Evolutionary conservation across 768 basidiomycete species (phyloP).

Genomic region (Suillus ampliporus): DNA sequence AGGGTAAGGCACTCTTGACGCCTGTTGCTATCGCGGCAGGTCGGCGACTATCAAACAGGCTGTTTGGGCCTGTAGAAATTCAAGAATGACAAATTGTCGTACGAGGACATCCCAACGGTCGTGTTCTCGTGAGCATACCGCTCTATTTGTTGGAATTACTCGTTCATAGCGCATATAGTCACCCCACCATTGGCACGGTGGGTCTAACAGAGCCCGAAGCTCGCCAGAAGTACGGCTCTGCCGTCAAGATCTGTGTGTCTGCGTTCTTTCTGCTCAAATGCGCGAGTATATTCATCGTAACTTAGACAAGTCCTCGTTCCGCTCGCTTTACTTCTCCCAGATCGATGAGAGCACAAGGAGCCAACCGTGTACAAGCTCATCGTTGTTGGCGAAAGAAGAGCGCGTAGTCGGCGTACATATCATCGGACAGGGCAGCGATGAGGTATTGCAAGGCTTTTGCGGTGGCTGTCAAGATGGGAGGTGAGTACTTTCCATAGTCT

Average conservation of each 20-base stretch:
- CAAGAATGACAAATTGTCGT: slow-evolving; percentile 87
- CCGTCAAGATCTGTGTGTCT: slow-evolving; percentile 87
- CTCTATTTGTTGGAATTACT: slow-evolving; percentile 8
- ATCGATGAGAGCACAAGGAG: slow-evolving; percentile 90
- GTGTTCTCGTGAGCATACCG: slow-evolving; percentile 85
- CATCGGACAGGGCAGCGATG: slow-evolving; percentile 91
- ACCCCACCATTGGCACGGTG: slow-evolving; percentile 94
- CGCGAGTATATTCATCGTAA: slow-evolving; percentile 4
- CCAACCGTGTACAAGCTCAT: slow-evolving; percentile 95
- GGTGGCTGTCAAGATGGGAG: slow-evolving; percentile 97
- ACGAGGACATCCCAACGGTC: slow-evolving; percentile 91
- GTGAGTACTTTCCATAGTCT: slow-evolving; percentile 37
- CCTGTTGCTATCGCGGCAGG: slow-evolving; percentile 99
- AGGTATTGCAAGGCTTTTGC: slow-evolving; percentile 95
- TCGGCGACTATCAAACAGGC: slow-evolving; percentile 82
- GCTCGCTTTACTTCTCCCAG: slow-evolving; percentile 92
- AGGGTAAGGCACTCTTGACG: slow-evolving; percentile 90
- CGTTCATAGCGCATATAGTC: slow-evolving; percentile 50
- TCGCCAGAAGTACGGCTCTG: slow-evolving; percentile 82
- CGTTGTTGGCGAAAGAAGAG: slow-evolving; percentile 85
- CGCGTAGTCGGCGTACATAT: slow-evolving; percentile 97
- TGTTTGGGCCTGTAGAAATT: slow-evolving; percentile 88
- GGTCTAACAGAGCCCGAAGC: slow-evolving; percentile 95
- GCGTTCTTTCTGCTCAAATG: slow-evolving; percentile 11
- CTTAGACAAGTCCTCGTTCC: slow-evolving; percentile 80